Base-by-base conservation (phyloP, 1,139 yeast genomes). In the Yamadazyma songkhlaensis region DNA sequence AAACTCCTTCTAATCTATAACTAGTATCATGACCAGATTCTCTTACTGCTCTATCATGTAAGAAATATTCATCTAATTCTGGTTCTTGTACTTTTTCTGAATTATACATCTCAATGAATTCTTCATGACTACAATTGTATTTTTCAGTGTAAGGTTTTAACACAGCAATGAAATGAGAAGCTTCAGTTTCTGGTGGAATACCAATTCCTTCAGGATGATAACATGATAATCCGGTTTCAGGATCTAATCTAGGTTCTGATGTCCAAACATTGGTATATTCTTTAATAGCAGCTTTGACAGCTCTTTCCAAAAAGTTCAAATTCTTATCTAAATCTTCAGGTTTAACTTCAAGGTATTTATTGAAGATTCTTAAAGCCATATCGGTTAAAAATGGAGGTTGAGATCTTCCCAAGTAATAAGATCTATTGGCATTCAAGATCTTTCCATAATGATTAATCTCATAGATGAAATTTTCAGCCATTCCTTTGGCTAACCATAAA, bases 381-480 rank as follows among this genome's bases (percentile, higher is more conserved):
- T 92, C 98, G 0, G 97, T 92, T 46, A 94, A 67, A 55, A 92
- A 90, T n/a, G 98, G 98, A 2, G 98, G 98, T 60, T 94, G 98
- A 0, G 97, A 87, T 50, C 98, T 77, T 41, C 95, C 84, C 40
- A 92, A 67, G 55, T 88, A 94, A 62, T 94, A 92, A 1, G 95
- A 80, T 54, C 98, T 75, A 61, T 92, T 94, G 13, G 98, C 98
- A 60, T 94, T 94, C 50, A 92, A 72, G 38, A 92, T 85, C 65
- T 89, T 90, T 34, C 97, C 96, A 59, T 92, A 92, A 57, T 92
- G 82, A 35, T 81, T 70, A 53, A 92, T 89, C 56, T 94, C 97
- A 61, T 84, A 92, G 42, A 89, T 82, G 57, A 89, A 90, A 60
- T 92, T 90, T 54, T 85, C 92, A 9, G 92, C 88, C 94, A 92